Base-by-base conservation (phyloP, 768 basidiomycete species). In the Kondoa subrosea region DNA sequence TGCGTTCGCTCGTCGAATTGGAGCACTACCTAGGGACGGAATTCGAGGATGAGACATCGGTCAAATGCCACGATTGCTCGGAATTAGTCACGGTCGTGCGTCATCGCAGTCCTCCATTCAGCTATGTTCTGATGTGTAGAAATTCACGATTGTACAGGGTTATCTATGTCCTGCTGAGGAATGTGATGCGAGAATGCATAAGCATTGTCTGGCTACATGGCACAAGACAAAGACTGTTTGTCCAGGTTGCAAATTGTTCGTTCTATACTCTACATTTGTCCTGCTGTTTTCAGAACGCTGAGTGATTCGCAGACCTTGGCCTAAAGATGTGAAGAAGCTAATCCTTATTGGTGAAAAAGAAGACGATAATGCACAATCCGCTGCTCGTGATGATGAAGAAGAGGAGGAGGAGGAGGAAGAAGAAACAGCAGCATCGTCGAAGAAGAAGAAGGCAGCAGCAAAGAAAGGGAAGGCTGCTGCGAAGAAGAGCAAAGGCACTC, bases 61-160 rank as follows among this genome's bases (percentile, higher is more conserved):
- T 31, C 59, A 57, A 61, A 17, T 69, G 69, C 66, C 27, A 61
- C 56, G 32, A 50, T 21, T 69, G 69, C 69, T 56, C 61, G 8
- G 69, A 69, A 31, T 56, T 67, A 29, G 69, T 69, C 26, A 69
- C 62, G 30, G 30, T 63, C 8, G 66, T 68, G 67, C 64, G 67
- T 68, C 61, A 56, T 31, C 27, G 29, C 4, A 30, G 25, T 33
- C 31, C 56, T 21, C 32, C 8, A 25, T 30, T 31, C 34, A 31
- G 25, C 26, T 21, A 17, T 14, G 27, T 30, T 1, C 25, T 64
- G n/a, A n/a, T n/a, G n/a, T n/a, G n/a, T n/a, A n/a, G n/a, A 60
- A 15, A 4, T 4, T 2, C 26, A 14, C 27, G 4, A 4, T 50
- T 25, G 4, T 34, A 1, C 63, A 69, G 66, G 69, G 69, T 2